A percentile compares a stretch with the other conserved stretches of the same genome.
Conservation (phyloP, 2,329 filamentous ascomycete species). For the Cladosporium halotolerans region DNA sequence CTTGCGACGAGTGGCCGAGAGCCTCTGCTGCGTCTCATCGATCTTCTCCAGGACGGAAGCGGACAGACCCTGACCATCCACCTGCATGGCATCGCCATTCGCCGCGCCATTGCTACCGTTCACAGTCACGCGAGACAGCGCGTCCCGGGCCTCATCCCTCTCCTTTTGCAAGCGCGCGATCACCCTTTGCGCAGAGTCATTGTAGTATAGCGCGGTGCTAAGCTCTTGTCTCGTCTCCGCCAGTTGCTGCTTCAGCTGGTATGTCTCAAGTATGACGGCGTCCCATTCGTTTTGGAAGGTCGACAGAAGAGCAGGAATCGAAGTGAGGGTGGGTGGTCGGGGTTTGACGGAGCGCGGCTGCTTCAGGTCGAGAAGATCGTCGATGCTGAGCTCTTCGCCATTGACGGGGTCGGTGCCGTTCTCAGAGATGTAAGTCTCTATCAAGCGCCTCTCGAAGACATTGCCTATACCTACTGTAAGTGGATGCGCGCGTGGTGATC, state of each 20-base stretch:
- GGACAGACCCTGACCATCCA: conserved; percentile 73
- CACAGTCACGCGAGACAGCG: conserved; percentile 78
- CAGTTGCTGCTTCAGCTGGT: conserved; percentile 82
- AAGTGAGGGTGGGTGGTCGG: conserved; percentile 86
- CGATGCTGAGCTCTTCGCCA: conserved; percentile 72
- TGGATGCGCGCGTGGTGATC: conserved; percentile 25
- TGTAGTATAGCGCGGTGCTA: conserved; percentile 88
- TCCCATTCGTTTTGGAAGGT: conserved; percentile 99
- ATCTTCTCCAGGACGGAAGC: conserved; percentile 66
- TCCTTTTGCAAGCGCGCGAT: conserved; percentile 88
- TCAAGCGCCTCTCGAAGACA: conserved; percentile 89
- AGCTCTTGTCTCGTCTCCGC: conserved; percentile 88
- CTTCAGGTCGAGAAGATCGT: conserved; percentile 85
- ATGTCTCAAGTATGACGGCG: conserved; percentile 82
- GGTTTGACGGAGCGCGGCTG: conserved; percentile 77
- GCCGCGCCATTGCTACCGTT: conserved; percentile 40
- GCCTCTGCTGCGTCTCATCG: conserved; percentile 71
- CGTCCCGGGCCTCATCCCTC: conserved; percentile 84
- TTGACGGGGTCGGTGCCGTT: conserved; percentile 88
- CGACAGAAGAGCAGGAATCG: conserved; percentile 86
- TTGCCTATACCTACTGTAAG: conserved; percentile 53
- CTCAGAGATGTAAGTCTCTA: conserved; percentile 90
- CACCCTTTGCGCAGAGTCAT: conserved; percentile 92
- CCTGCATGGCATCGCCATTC: conserved; percentile 81
- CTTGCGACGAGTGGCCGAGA: conserved; percentile 86